These are phyloP conservation scores for Aulographum hederae DNA, from an alignment of 2,329 filamentous ascomycete genomes.

Conservation along the genomic window DNA sequence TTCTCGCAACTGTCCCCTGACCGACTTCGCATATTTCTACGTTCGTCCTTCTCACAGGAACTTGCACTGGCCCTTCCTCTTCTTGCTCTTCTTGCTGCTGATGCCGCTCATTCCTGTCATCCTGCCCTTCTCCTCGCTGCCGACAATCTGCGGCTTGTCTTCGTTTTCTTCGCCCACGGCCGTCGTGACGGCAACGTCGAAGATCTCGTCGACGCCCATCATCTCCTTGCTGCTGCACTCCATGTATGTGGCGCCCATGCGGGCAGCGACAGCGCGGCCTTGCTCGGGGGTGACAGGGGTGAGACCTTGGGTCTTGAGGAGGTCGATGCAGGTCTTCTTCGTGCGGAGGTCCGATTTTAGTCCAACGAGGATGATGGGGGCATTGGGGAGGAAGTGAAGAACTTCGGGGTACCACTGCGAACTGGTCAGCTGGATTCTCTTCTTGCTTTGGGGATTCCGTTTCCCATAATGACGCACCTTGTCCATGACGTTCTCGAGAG, in stretches of 20 bases:
- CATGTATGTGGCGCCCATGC: slow-evolving; percentile 92
- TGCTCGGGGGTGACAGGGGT: slow-evolving; percentile 89
- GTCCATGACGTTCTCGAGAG: slow-evolving; percentile 94
- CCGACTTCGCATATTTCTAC: too few species aligned
- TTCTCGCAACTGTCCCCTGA: too few species aligned
- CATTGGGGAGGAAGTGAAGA: slow-evolving; percentile 95
- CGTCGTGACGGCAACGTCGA: slow-evolving; percentile 76
- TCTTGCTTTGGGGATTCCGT: too few species aligned
- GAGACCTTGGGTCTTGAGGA: slow-evolving; percentile 92
- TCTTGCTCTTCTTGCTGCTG: slow-evolving; percentile 17
- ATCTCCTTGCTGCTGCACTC: slow-evolving; percentile 98
- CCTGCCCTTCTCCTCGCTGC: neutral
- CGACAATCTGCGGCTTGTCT: slow-evolving; percentile 1
- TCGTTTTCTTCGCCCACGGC: slow-evolving; percentile 56
- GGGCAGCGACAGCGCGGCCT: slow-evolving; percentile 68
- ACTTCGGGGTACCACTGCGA: slow-evolving; percentile 97
- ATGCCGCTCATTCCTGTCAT: neutral
- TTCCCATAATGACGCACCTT: slow-evolving; percentile 45
- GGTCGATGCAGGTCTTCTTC: slow-evolving; percentile 94
- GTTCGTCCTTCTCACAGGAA: slow-evolving; percentile 21
- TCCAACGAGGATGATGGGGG: slow-evolving; percentile 84
- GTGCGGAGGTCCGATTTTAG: slow-evolving; percentile 92
- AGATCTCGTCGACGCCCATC: slow-evolving; percentile 90
- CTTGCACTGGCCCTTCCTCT: slow-evolving; percentile 18
- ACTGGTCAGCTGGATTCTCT: too few species aligned